Percentiles rank a stretch among this genome's conserved stretches.
Evolutionary conservation across 1,284 basidiomycete species (phyloP).

Genomic region (Blastosporella zonata): DNA sequence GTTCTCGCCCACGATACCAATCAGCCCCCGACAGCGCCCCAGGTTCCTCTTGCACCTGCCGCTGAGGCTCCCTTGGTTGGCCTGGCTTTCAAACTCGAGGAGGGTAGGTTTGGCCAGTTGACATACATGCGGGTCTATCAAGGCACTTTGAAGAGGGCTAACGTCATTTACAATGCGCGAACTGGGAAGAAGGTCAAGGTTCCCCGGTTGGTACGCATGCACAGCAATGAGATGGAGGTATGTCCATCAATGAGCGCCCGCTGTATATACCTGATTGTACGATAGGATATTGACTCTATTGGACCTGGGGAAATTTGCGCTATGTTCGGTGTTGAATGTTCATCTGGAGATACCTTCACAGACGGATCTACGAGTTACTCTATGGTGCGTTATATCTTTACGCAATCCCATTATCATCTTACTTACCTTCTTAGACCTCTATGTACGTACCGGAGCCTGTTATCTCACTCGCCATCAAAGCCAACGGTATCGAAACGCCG

Average conservation of each 20-base stretch:
- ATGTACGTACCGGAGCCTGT: slow-evolving; percentile 99
- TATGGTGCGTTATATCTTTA: slow-evolving; percentile 61
- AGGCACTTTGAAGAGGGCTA: slow-evolving; percentile 85
- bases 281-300: slow-evolving; percentile 86
- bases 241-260: slow-evolving; percentile 15
- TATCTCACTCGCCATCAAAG: slow-evolving; percentile 93
- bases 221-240: slow-evolving; percentile 98
- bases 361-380: slow-evolving; percentile 85
- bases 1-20: slow-evolving; percentile 84
- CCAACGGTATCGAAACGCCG: slow-evolving; percentile 88
- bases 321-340: slow-evolving; percentile 99
- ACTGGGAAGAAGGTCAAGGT: slow-evolving; percentile 99
- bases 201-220: slow-evolving; percentile 97
- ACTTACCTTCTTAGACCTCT: slow-evolving; percentile 63
- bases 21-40: slow-evolving; percentile 62
- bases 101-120: slow-evolving; percentile 95
- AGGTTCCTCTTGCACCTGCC: slow-evolving; percentile 77
- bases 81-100: slow-evolving; percentile 98
- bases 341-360: slow-evolving; percentile 97
- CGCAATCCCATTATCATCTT: not conserved
- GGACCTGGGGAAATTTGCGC: slow-evolving; percentile 99
- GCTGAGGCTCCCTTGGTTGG: slow-evolving; percentile 88
- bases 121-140: slow-evolving; percentile 99
- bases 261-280: not conserved
- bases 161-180: slow-evolving; percentile 88